Conservation (phyloP, 2,329 filamentous ascomycete genomes). For the Akanthomyces lecanii region DNA sequence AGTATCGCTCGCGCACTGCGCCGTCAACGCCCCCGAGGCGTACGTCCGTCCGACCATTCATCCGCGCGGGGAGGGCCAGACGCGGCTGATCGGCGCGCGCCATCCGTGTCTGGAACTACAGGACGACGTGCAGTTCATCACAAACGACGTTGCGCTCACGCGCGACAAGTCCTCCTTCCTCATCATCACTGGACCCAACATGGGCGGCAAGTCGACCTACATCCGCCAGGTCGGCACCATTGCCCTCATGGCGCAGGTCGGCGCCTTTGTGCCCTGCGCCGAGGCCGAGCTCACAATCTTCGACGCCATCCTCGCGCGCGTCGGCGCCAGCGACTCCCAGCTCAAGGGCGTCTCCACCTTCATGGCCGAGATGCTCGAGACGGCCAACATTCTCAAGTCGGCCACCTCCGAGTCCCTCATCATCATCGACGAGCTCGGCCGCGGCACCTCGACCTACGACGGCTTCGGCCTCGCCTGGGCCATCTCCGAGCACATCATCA, state of each 20-base stretch:
- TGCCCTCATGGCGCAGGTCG: constrained; percentile 93
- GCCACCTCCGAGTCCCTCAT: constrained; percentile 93
- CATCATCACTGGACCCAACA: constrained; percentile 96
- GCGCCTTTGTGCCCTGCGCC: constrained; percentile 90
- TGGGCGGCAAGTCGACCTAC: constrained; percentile 98
- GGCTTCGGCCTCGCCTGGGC: constrained; percentile 99
- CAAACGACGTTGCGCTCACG: constrained; percentile 83
- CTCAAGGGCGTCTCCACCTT: constrained; percentile 98
- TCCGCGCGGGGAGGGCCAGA: constrained; percentile 79
- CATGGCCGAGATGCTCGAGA: constrained; percentile 99
- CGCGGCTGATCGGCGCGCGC: constrained; percentile 84
- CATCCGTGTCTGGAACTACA: constrained; percentile 99
- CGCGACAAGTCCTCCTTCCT: constrained; percentile 82
- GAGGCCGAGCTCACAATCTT: constrained; percentile 93
- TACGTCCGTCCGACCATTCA: constrained; percentile 93
- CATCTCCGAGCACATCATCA: constrained; percentile 95
- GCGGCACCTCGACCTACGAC: constrained; percentile 96
- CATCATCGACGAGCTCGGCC: constrained; percentile 96
- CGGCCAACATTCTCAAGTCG: constrained; percentile 95
- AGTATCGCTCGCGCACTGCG: constrained; percentile 86
- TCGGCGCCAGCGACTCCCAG: constrained; percentile 93
- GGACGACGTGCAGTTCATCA: constrained; percentile 97
- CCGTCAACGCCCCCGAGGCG: constrained; percentile 84
- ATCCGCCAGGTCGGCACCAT: constrained; percentile 97
- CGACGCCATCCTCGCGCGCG: constrained; percentile 92